Conservation (phyloP, 768 basidiomycete species). For the Pleurotus djamor region DNA sequence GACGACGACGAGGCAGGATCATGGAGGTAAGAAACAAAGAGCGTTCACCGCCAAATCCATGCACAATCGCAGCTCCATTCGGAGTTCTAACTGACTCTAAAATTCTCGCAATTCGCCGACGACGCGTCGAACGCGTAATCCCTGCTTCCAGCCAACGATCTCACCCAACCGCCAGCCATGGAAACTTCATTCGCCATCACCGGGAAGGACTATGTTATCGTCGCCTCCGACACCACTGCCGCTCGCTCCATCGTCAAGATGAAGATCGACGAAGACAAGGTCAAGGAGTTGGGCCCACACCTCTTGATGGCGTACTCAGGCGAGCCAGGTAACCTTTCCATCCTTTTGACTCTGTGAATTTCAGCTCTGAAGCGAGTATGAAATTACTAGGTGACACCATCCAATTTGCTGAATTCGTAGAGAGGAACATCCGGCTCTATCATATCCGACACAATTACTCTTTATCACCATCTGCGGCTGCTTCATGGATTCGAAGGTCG, state of each 20-base stretch:
- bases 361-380: not conserved
- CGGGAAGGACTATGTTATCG: conserved; percentile 90
- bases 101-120: not conserved
- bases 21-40: too few species aligned
- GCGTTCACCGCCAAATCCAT: too few species aligned
- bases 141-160: not conserved
- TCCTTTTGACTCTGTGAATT: not conserved
- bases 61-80: too few species aligned
- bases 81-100: not conserved
- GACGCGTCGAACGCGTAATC: conserved; percentile 2
- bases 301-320: conserved; percentile 94
- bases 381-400: conserved; percentile 78
- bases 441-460: conserved; percentile 92
- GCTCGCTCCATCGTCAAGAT: conserved; percentile 95
- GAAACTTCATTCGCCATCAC: conserved; percentile 89
- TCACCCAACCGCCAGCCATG: conserved; percentile 46
- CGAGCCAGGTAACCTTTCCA: conserved; percentile 68
- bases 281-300: conserved; percentile 87
- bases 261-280: conserved; percentile 97
- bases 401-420: conserved; percentile 95
- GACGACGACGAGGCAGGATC: too few species aligned
- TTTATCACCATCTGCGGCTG: conserved; percentile 87
- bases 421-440: conserved; percentile 93
- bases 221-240: conserved; percentile 90
- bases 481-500: conserved; percentile 91